These are phyloP conservation scores for Candida ponderosae DNA, from an alignment of 805 yeast species.

Conservation along the genomic window DNA sequence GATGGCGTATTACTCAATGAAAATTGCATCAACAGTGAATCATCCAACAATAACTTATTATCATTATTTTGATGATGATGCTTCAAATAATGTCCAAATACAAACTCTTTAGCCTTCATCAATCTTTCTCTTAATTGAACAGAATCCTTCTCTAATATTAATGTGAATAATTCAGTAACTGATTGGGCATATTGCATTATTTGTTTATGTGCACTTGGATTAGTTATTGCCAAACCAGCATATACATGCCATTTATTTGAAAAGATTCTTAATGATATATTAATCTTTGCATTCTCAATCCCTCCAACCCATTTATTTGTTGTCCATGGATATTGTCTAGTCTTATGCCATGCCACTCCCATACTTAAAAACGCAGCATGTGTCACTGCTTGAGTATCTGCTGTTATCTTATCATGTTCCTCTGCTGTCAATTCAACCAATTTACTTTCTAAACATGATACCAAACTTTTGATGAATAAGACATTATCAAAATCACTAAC, in stretches of 20 bases:
- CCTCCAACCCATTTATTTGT: slow-evolving; percentile 86
- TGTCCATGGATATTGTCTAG: slow-evolving; percentile 88
- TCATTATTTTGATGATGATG: too few relatives aligned
- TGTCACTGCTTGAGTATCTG: slow-evolving; percentile 97
- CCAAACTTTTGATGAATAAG: slow-evolving; percentile 52
- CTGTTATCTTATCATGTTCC: slow-evolving; percentile 92
- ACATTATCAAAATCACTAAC: slow-evolving; percentile 40
- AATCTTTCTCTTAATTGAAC: slow-evolving; percentile 54
- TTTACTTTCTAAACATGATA: slow-evolving; percentile 72
- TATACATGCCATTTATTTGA: slow-evolving; percentile 97
- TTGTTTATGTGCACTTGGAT: slow-evolving; percentile 90
- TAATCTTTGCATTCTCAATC: slow-evolving; percentile 90
- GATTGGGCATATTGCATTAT: slow-evolving; percentile 84
- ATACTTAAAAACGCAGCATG: slow-evolving; percentile 95
- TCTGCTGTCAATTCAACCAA: slow-evolving; percentile 71
- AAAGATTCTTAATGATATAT: slow-evolving; percentile 83
- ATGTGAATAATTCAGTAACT: slow-evolving; percentile 70
- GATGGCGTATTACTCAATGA: slow-evolving; percentile 64
- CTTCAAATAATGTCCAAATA: slow-evolving; percentile 59
- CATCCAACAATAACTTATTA: slow-evolving; percentile 58
- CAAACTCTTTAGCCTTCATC: slow-evolving; percentile 58
- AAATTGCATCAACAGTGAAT: slow-evolving; percentile 67
- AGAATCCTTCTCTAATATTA: slow-evolving; percentile 67
- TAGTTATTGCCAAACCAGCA: slow-evolving; percentile 94
- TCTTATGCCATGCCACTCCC: slow-evolving; percentile 93